phyloP scores from a whole-genome alignment of 1,139 yeast genomes.

The Pichia sp. region DNA sequence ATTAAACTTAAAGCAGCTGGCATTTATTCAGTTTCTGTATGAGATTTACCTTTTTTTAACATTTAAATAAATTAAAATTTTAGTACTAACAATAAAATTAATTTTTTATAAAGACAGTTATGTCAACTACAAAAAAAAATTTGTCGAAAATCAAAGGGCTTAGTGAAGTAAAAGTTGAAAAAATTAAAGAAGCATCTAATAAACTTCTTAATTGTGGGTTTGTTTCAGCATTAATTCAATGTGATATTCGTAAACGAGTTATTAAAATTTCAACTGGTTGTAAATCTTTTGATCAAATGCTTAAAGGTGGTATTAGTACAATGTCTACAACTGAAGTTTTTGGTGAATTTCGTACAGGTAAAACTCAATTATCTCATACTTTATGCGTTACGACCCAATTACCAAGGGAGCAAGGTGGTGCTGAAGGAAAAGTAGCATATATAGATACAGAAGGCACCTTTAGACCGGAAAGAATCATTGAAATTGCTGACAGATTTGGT shows the following conservation, averaged over 20 bases:
- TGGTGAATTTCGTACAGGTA: slow-evolving; percentile 60
- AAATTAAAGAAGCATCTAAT: slow-evolving; percentile 55
- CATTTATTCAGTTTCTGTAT: slow-evolving; percentile 45
- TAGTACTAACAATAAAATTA: background rate
- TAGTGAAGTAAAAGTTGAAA: slow-evolving; percentile 54
- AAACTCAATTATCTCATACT: slow-evolving; percentile 56
- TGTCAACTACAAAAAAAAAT: slow-evolving; percentile 48
- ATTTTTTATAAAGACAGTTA: slow-evolving; percentile 14
- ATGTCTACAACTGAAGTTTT: slow-evolving; percentile 60
- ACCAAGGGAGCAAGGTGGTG: slow-evolving; percentile 50
- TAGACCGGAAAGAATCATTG: slow-evolving; percentile 48
- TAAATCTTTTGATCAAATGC: slow-evolving; percentile 44
- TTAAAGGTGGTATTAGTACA: slow-evolving; percentile 56
- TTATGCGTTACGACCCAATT: slow-evolving; percentile 54
- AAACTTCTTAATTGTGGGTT: slow-evolving; percentile 47
- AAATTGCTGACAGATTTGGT: slow-evolving; percentile 49
- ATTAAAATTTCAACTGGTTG: slow-evolving; percentile 48
- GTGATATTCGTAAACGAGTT: slow-evolving; percentile 43
- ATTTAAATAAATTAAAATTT: background rate
- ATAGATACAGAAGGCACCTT: slow-evolving; percentile 60
- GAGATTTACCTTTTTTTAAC: background rate
- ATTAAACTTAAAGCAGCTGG: slow-evolving; percentile 49
- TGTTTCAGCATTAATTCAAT: slow-evolving; percentile 47
- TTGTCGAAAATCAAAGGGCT: slow-evolving; percentile 24
- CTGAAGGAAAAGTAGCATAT: slow-evolving; percentile 56